These are phyloP conservation scores for Pochonia chlamydosporia DNA, from an alignment of 2,329 filamentous ascomycete species.

Conservation along the genomic window DNA sequence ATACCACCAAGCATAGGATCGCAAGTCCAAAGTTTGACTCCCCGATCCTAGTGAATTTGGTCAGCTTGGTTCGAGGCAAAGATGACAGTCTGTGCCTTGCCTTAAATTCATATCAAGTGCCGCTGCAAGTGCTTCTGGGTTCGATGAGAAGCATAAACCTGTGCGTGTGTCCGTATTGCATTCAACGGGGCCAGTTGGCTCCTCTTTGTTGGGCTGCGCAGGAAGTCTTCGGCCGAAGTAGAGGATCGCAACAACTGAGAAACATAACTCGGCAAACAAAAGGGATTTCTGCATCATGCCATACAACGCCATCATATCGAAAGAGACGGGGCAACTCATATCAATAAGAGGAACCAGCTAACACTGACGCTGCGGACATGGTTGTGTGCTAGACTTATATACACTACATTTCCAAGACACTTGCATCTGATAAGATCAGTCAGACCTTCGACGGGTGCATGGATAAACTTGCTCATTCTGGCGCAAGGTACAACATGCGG, in stretches of 20 bases:
- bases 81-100: constrained; percentile 5
- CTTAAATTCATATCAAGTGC: constrained; percentile 15
- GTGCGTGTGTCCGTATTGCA: not conserved
- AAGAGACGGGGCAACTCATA: constrained; percentile 13
- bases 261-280: not conserved
- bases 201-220: not conserved
- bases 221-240: not conserved
- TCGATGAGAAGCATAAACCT: not conserved
- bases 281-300: constrained; percentile 17
- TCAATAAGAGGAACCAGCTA: too few relatives aligned
- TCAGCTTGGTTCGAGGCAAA: not conserved
- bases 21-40: constrained; percentile 23
- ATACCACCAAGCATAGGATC: constrained; percentile 21
- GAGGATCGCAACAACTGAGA: not conserved
- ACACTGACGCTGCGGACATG: too few relatives aligned
- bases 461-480: constrained; percentile 28
- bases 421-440: constrained; percentile 1
- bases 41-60: constrained; percentile 14
- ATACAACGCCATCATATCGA: constrained; percentile 21
- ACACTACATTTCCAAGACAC: constrained; percentile 15
- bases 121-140: constrained; percentile 17
- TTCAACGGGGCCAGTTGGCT: not conserved
- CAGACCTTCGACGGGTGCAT: not conserved
- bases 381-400: not conserved
- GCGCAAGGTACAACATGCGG: constrained; percentile 10